These are phyloP conservation scores for Euphorbia lathyris DNA, from an alignment of 345 rosid genomes.

Conservation along the genomic window DNA sequence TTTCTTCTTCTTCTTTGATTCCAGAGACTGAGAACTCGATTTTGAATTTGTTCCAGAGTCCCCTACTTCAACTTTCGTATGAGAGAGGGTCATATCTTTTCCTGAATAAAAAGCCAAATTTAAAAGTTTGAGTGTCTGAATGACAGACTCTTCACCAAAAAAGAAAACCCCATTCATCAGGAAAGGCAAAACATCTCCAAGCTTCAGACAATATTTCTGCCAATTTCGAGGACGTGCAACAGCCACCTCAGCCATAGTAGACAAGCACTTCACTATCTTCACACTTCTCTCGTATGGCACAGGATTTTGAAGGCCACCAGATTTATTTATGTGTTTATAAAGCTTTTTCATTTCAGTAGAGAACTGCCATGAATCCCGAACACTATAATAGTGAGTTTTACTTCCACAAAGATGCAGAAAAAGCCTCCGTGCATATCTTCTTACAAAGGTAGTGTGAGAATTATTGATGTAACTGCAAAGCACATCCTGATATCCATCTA, in stretches of 20 bases:
- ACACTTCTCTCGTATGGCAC: conserved; percentile 89
- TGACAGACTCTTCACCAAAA: conserved; percentile 90
- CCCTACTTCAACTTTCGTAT: conserved; percentile 64
- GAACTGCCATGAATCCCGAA: conserved; percentile 96
- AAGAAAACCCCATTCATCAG: conserved; percentile 70
- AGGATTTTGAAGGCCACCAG: conserved; percentile 82
- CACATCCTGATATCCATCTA: conserved; percentile 95
- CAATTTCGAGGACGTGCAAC: conserved; percentile 93
- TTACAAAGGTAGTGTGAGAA: conserved; percentile 86
- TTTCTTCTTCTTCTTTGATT: conserved; percentile 90
- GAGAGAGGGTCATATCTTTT: conserved; percentile 62
- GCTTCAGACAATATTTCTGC: conserved; percentile 95
- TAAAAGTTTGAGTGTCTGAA: conserved; percentile 83
- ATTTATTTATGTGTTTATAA: conserved; percentile 82
- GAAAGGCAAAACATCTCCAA: conserved; percentile 77
- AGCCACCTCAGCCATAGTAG: conserved; percentile 92
- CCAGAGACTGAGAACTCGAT: conserved; percentile 58
- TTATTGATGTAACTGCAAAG: conserved; percentile 96
- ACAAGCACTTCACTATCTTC: conserved; percentile 85
- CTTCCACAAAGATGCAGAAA: conserved; percentile 97
- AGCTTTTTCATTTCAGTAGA: conserved; percentile 81
- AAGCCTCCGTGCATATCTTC: conserved; percentile 97
- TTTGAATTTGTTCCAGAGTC: conserved; percentile 59
- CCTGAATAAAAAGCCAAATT: conserved; percentile 89
- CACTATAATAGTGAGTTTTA: conserved; percentile 91